A percentile compares a stretch with the other conserved stretches of the same genome.
phyloP scores from a whole-genome alignment of 1,284 basidiomycete genomes.

The Ceratobasidium sp. region DNA sequence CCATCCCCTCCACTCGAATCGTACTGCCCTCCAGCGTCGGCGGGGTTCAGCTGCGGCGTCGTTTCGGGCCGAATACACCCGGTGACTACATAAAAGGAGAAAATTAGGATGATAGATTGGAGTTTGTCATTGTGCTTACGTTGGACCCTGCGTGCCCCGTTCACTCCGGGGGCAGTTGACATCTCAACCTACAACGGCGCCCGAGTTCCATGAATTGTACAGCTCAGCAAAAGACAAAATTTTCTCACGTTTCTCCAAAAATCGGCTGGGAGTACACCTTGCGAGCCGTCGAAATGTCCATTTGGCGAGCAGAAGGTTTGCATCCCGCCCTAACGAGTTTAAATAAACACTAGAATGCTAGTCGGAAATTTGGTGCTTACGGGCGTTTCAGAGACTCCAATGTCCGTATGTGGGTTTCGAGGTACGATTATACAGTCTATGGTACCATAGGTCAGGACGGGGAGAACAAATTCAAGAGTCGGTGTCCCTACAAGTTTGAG shows the following conservation, averaged over 20 bases:
- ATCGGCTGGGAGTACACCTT: conserved; percentile 47
- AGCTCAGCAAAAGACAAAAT: background rate
- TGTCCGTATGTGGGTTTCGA: conserved; percentile 46
- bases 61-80: conserved; percentile 47
- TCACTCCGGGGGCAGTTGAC: conserved; percentile 43
- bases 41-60: conserved; percentile 46
- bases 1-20: conserved; percentile 55
- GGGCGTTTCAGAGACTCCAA: conserved; percentile 47
- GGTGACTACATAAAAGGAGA: conserved; percentile 30
- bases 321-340: conserved; percentile 46
- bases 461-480: background rate
- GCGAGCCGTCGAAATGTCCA: conserved; percentile 34
- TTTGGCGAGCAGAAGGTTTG: conserved; percentile 49
- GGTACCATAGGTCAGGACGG: background rate
- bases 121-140: conserved; percentile 23
- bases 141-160: conserved; percentile 42
- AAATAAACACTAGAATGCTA: background rate
- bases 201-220: background rate
- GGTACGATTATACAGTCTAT: conserved; percentile 45
- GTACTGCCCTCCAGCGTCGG: conserved; percentile 55
- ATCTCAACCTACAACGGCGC: conserved; percentile 20
- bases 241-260: conserved; percentile 50
- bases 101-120: background rate
- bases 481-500: conserved; percentile 31
- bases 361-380: background rate